Percentiles rank a stretch among this genome's conserved stretches.
phyloP scores from a whole-genome alignment of 345 rosid species.

The rapeseed (Brassica napus) region Da-Ae NC_063446.1:41804501-41805000 shows the following conservation, averaged over 20 bases:
- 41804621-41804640: neutral
- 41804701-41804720: neutral
- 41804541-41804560: neutral
- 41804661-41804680: neutral
- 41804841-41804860: constrained; percentile 26
- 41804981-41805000: constrained; percentile 1
- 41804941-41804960: neutral
- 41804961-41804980: neutral
- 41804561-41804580: neutral
- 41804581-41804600: neutral
- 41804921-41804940: neutral
- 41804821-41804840: constrained; percentile 8
- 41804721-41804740: constrained; percentile 9
- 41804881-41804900: neutral
- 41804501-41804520: neutral
- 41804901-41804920: neutral
- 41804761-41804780: neutral
- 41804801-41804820: neutral
- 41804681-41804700: neutral
- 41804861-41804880: neutral
- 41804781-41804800: neutral
- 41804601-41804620: neutral
- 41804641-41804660: neutral
- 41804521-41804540: neutral
- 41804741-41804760: constrained; percentile 4